Conservation (phyloP, 768 basidiomycete genomes). For the Trametes villosa region DNA sequence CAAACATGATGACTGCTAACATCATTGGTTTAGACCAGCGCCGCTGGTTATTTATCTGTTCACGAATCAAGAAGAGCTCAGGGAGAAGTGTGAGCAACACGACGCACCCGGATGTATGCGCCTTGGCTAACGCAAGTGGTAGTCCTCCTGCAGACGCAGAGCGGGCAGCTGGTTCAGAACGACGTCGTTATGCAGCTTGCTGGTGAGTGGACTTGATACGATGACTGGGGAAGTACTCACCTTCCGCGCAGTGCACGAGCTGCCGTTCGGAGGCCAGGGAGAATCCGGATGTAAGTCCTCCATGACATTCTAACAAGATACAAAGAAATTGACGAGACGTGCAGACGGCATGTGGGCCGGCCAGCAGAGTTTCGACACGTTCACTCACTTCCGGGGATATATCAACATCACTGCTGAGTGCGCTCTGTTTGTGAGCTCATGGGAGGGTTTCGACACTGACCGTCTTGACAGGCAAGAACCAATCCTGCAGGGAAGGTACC, state of each 20-base stretch:
- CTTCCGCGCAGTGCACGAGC: conserved; percentile 36
- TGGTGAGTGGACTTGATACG: conserved; percentile 37
- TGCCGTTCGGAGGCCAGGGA: conserved; percentile 61
- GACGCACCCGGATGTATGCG: not conserved
- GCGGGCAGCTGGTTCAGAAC: conserved; percentile 61
- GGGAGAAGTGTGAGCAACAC: conserved; percentile 30
- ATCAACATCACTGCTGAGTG: conserved; percentile 31
- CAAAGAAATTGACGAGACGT: not conserved
- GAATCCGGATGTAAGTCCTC: conserved; percentile 63
- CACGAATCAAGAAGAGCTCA: conserved; percentile 47
- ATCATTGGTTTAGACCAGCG: conserved; percentile 44
- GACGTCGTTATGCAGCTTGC: conserved; percentile 61
- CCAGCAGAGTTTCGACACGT: conserved; percentile 55
- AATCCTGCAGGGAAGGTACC: conserved; percentile 33
- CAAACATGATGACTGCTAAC: not conserved
- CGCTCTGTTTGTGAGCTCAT: not conserved
- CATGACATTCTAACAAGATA: not conserved
- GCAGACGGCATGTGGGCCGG: conserved; percentile 59
- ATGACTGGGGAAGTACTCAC: conserved; percentile 11
- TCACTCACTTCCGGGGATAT: conserved; percentile 31
- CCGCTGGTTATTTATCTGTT: conserved; percentile 71
- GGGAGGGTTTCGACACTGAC: not conserved
- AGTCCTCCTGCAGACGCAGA: conserved; percentile 61
- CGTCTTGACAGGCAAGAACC: conserved; percentile 31
- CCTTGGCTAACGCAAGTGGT: not conserved